These are phyloP conservation scores for Populus hybrid DNA, from an alignment of 441 rosid genomes.

Conservation along the genomic window DNA sequence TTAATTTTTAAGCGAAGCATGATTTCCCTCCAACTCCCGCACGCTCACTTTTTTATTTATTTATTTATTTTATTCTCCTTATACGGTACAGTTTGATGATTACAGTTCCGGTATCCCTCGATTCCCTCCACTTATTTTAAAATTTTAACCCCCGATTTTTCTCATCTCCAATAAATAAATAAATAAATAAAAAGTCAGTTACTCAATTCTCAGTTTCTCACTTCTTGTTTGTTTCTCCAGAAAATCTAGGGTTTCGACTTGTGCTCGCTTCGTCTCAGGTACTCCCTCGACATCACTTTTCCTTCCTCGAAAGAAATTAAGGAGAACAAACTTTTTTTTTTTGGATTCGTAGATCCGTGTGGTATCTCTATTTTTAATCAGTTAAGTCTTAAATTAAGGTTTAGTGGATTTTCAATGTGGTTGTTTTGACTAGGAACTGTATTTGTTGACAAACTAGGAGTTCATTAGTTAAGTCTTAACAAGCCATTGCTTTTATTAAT, in stretches of 20 bases:
- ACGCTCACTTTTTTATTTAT: background rate
- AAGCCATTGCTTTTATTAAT: background rate
- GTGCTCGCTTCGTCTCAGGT: slow-evolving; percentile 10
- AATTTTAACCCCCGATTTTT: background rate
- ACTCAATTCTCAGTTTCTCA: background rate
- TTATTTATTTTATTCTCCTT: background rate
- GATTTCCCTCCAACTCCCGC: slow-evolving; percentile 34
- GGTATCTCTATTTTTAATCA: background rate
- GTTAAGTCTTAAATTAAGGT: background rate
- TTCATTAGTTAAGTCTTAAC: too few species aligned
- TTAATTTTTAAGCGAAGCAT: background rate
- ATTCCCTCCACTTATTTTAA: background rate
- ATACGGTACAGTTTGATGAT: background rate
- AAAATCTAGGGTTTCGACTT: slow-evolving; percentile 18
- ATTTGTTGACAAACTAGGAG: background rate
- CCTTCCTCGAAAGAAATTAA: background rate
- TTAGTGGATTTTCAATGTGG: background rate
- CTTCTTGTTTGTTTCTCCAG: background rate
- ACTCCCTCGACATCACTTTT: background rate
- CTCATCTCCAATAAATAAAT: too few species aligned
- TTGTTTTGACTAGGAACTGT: background rate
- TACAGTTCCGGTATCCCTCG: background rate
- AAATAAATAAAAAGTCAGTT: background rate
- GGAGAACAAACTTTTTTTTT: background rate
- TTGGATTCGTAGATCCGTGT: background rate